Evolutionary conservation across 805 yeast species (phyloP), one percentile per base, ranked within the genome.

Genomic region (Phaffomyces antillensis): DNA sequence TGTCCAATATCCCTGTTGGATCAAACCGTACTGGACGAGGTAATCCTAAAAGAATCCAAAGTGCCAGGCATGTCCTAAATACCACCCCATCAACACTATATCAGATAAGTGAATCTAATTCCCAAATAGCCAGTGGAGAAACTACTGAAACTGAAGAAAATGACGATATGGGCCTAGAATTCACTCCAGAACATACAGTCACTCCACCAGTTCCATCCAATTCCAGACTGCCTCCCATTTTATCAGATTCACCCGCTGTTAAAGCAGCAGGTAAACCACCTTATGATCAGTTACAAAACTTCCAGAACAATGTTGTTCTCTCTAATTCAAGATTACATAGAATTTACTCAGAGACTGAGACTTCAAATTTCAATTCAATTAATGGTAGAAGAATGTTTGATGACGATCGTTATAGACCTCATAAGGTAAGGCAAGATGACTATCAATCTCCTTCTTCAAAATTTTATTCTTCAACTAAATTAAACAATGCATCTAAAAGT

Each of bases 331-430:
- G 65, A 43, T 54, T 77, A 36, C 68, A 75, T 12, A 67, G 83
- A 53, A 78, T 81, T 0, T 81, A 73, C 54, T 82, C 88, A 3
- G 89, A 81, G 50, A 75, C 74, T 20, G 89, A 82, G 53, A 73
- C 77, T 36, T 72, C 73, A 32, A 79, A 79, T 48, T 83, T 79
- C 60, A 77, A 78, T 53, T 65, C 64, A 30, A 61, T 66, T 38
- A 75, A 79, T 1, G 84, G 85, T 7, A 72, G 71, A 41, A 58
- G 83, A 38, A 58, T 76, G 46, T 74, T 60, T 50, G 80, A 77
- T 54, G 83, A 78, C 56, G 72, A 72, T 37, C 65, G 64, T 38
- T 73, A 76, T 46, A 62, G 81, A 37, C 76, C 80, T 3, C 63
- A 56, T 35, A 56, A 42, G 31, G 36, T 45, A 2, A 42, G 42